These are phyloP conservation scores for Nicotiana obtusifolia DNA, from an alignment of 257 asterid species.

Conservation along the genomic window DNA sequence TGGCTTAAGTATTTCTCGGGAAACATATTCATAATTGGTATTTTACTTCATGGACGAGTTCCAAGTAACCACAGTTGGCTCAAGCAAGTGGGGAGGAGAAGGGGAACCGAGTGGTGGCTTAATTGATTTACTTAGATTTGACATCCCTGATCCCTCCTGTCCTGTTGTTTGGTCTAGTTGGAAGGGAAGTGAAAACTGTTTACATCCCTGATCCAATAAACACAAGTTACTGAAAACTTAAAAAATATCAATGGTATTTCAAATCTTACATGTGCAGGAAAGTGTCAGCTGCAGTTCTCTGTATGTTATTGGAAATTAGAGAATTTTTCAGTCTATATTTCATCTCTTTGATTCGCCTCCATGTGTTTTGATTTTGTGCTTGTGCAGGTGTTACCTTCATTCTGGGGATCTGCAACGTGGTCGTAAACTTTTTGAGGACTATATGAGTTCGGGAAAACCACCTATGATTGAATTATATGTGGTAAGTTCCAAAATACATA, in stretches of 20 bases:
- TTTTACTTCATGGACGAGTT: background rate
- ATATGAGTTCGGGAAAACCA: constrained; percentile 50
- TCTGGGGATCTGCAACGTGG: constrained; percentile 75
- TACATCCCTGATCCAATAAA: background rate
- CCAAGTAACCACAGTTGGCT: background rate
- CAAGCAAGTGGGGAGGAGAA: background rate
- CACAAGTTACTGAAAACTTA: background rate
- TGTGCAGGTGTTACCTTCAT: constrained; percentile 73
- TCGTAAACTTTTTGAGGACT: constrained; percentile 59
- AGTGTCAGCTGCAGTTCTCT: background rate
- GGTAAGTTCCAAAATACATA: constrained; percentile 43
- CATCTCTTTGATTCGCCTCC: background rate
- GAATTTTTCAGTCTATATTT: background rate
- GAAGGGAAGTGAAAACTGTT: background rate
- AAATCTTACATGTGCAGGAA: background rate
- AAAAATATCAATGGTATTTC: background rate
- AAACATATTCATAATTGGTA: background rate
- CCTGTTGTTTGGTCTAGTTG: background rate
- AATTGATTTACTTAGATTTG: background rate
- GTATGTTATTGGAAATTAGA: background rate
- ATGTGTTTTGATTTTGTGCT: background rate
- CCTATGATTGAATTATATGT: constrained; percentile 54
- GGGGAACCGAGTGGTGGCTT: background rate
- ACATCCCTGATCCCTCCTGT: background rate
- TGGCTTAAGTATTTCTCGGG: background rate